These are phyloP conservation scores for Teunomyces pallodes DNA, from an alignment of 805 yeast genomes.

Conservation along the genomic window DNA sequence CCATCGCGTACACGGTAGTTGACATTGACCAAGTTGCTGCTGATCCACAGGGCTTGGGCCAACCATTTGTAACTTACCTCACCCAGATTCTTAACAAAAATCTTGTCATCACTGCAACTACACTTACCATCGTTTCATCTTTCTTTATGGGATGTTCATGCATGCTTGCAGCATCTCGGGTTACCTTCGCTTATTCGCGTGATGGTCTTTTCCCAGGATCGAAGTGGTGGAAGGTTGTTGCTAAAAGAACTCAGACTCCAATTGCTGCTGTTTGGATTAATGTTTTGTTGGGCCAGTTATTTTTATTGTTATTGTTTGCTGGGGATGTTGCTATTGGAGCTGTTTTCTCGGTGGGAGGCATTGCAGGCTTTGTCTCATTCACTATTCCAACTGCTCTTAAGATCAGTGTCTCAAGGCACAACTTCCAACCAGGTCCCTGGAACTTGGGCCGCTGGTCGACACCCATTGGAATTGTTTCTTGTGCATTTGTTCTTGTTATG, in stretches of 20 bases:
- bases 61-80: slow-evolving; percentile 58
- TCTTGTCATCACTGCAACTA: slow-evolving; percentile 41
- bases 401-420: slow-evolving; percentile 50
- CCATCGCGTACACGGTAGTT: slow-evolving; percentile 60
- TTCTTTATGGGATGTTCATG: slow-evolving; percentile 56
- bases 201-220: slow-evolving; percentile 67
- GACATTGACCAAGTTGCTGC: slow-evolving; percentile 45
- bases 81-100: slow-evolving; percentile 45
- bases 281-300: slow-evolving; percentile 51
- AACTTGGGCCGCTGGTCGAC: slow-evolving; percentile 52
- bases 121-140: slow-evolving; percentile 39
- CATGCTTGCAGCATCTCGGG: slow-evolving; percentile 65
- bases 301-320: slow-evolving; percentile 57
- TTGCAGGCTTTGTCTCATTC: slow-evolving; percentile 65
- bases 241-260: slow-evolving; percentile 56
- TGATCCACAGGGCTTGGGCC: slow-evolving; percentile 51
- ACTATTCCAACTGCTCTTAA: slow-evolving; percentile 61
- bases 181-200: slow-evolving; percentile 64
- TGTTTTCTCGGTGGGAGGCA: slow-evolving; percentile 70
- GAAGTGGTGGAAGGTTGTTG: slow-evolving; percentile 47
- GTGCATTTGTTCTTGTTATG: slow-evolving; percentile 52
- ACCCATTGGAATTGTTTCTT: slow-evolving; percentile 49
- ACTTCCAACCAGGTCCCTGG: slow-evolving; percentile 67
- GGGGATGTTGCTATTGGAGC: slow-evolving; percentile 68
- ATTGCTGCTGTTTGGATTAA: slow-evolving; percentile 63